Base-by-base conservation (phyloP, 495 filamentous ascomycete genomes). In the Lasiosphaeria miniovina region DNA sequence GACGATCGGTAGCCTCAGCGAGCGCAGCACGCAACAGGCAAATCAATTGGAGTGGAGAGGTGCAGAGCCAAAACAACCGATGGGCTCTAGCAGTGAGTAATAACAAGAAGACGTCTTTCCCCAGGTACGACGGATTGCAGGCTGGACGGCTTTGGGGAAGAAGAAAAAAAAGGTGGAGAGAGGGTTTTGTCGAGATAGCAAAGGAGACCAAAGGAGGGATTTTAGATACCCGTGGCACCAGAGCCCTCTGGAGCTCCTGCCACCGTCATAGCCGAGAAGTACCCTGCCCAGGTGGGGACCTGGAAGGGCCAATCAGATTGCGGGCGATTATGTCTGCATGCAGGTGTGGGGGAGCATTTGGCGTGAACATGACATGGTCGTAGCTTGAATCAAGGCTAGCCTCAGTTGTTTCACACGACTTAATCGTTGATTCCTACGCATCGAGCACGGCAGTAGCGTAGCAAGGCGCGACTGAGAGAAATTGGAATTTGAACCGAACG, bases 221-320 rank as follows among this genome's bases (percentile, higher is more conserved):
- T 71, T 71, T 71, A 68, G 64, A 60, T 57, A 53, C 43, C 58
- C 50, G 65, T 66, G 67, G 67, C 69, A 68, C 69, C 60, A 51
- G 50, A 33, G 51, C 57, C 51, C 54, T 45, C 49, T 59, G 55
- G 66, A 63, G 61, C 65, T 66, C 63, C 66, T 62, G 57, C 67
- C 65, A 71, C 67, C 67, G 67, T 70, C 65, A 70, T 71, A 68
- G 69, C 69, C 69, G 69, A 71, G 63, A 66, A 68, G 67, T 61
- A 61, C 61, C 66, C 69, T 59, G 60, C 62, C 59, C 63, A 59
- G 56, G 65, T 68, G 68, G 68, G 67, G 61, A 59, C 63, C 33
- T 5, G 55, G 52, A 33, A 33, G 35, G 60, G 50, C 68, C 63
- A 70, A 70, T 70, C 63, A 70, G 31, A 38, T 11, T 10, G 36